Evolutionary conservation across 1,139 yeast genomes (phyloP), one percentile per base, ranked within the genome.

Genomic region (Taphrina confusa): DNA sequence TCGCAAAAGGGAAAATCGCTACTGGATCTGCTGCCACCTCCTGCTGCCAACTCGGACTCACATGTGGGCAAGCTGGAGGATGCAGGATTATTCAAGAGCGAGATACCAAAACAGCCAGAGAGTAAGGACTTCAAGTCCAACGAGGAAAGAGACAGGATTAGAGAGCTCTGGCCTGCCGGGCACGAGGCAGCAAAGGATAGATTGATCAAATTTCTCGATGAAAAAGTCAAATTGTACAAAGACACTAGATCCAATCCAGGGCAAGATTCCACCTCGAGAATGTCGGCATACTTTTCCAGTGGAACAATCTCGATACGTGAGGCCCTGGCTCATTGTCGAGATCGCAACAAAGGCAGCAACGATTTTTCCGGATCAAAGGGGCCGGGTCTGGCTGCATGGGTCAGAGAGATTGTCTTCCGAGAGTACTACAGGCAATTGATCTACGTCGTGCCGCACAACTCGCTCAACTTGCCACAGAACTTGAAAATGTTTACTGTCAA

Each of bases 391-490:
- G 71, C 73, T 18, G 76, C 75, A 47, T 80, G 79, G 73, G 73
- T 80, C 14, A 74, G 83, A 39, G 82, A 81, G 68, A 72, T 81
- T 5, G 82, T 83, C 0, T 81, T 83, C 80, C 74, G 84, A 64
- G 84, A 81, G 66, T 81, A 80, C 62, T 81, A 81, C 66, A 74
- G 77, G 40, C 82, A 81, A 63, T 73, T 79, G 33, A 63, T 79
- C 45, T 73, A 76, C 59, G 72, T 75, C 61, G 78, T 80, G 78
- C 85, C 85, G 3, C 79, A 75, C 64, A 69, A 79, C 4, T 75
- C 77, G 61, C 80, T 80, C 82, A 74, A 72, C 65, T 67, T 75
- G 57, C 84, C 84, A 0, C 62, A 62, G 23, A 66, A 66, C 31
- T 77, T 77, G 66, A 77, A 77, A 60, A 71, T 79, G 55, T 77